Conservation (phyloP, 495 filamentous ascomycete genomes). For the Podospora fimiseda region DNA sequence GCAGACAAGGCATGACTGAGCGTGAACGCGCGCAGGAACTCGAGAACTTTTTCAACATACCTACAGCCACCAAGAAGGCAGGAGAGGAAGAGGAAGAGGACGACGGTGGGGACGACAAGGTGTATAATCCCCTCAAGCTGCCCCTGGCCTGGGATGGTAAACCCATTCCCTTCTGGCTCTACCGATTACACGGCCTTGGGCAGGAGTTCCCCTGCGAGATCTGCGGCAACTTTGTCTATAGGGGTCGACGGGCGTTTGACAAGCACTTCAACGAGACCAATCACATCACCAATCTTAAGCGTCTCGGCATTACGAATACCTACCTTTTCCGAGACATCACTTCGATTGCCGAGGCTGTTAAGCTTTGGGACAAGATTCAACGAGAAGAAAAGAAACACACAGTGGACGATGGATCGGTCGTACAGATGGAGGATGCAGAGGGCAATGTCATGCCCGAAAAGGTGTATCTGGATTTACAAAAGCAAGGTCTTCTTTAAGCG, state of each 20-base stretch:
- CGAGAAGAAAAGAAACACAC: slow-evolving; percentile 74
- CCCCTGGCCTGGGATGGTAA: slow-evolving; percentile 97
- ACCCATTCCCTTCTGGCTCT: slow-evolving; percentile 97
- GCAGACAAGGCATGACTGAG: slow-evolving; percentile 93
- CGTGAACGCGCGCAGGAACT: slow-evolving; percentile 86
- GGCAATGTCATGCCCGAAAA: slow-evolving; percentile 99
- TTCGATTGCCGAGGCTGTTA: slow-evolving; percentile 76
- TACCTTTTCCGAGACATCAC: slow-evolving; percentile 92
- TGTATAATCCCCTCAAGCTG: slow-evolving; percentile 95
- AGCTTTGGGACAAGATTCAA: slow-evolving; percentile 90
- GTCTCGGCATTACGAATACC: slow-evolving; percentile 87
- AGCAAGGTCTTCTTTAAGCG: slow-evolving; percentile 60
- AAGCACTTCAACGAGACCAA: slow-evolving; percentile 95
- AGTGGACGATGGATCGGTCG: slow-evolving; percentile 68
- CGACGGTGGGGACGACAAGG: slow-evolving; percentile 67
- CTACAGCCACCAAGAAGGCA: slow-evolving; percentile 21
- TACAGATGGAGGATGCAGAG: slow-evolving; percentile 97
- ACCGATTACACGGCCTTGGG: slow-evolving; percentile 91
- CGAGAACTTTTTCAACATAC: slow-evolving; percentile 71
- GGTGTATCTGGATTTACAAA: slow-evolving; percentile 82
- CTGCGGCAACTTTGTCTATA: slow-evolving; percentile 96
- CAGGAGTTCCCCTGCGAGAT: slow-evolving; percentile 95
- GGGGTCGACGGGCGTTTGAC: slow-evolving; percentile 90
- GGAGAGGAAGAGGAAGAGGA: slow-evolving; percentile 42
- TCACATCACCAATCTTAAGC: slow-evolving; percentile 89